Evolutionary conservation across 2,329 filamentous ascomycete genomes (phyloP).

Genomic region (Alternaria hordeiaustralica): DNA sequence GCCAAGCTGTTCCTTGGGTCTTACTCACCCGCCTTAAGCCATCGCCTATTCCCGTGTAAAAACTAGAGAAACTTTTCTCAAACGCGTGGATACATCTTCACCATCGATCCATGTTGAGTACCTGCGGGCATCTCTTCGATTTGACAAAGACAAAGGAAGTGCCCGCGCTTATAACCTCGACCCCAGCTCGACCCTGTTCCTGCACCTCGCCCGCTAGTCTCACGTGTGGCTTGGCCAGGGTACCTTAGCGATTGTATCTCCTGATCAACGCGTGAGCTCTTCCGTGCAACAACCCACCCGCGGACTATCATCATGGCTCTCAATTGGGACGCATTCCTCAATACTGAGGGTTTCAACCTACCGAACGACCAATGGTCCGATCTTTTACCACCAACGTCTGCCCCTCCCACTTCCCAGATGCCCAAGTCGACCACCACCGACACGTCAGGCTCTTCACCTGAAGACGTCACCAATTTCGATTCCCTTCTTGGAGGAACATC

Average conservation of each 20-base stretch:
- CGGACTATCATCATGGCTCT: conserved; percentile 45
- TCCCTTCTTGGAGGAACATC: conserved; percentile 36
- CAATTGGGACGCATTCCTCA: conserved; percentile 50
- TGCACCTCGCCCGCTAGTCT: conserved; percentile 29
- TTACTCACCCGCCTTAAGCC: conserved; percentile 31
- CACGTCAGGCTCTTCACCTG: conserved; percentile 41
- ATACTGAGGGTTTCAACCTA: conserved; percentile 45
- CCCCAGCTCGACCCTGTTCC: conserved; percentile 22
- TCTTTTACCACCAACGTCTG: conserved; percentile 37
- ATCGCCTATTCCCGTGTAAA: conserved; percentile 7
- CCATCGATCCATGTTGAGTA: neutral
- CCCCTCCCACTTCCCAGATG: conserved; percentile 40
- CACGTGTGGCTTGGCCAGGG: conserved; percentile 31
- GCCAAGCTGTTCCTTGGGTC: conserved; percentile 20
- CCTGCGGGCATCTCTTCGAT: conserved; percentile 2
- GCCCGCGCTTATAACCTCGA: conserved; percentile 35
- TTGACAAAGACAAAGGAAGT: conserved; percentile 14
- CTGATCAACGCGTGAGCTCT: conserved; percentile 48
- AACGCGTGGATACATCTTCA: conserved; percentile 4
- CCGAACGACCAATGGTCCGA: conserved; percentile 49
- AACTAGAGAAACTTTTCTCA: conserved; percentile 3
- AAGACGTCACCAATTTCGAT: conserved; percentile 42
- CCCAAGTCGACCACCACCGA: conserved; percentile 43
- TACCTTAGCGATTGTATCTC: conserved; percentile 40
- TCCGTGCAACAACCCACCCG: conserved; percentile 35